These are phyloP conservation scores for Neurospora terricola DNA, from an alignment of 495 filamentous ascomycete species.

Conservation along the genomic window DNA sequence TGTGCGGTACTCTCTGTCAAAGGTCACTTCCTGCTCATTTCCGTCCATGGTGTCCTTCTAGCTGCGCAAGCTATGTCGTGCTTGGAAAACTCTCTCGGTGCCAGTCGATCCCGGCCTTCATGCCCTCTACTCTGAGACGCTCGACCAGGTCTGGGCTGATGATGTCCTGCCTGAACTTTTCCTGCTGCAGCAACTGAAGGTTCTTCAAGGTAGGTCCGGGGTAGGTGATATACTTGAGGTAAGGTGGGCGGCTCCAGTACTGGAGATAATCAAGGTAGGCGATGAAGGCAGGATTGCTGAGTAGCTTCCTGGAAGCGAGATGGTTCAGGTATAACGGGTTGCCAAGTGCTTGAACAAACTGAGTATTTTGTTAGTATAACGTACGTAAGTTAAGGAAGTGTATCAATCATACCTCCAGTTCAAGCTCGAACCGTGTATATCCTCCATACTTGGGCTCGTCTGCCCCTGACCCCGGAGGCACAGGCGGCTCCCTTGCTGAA, in stretches of 20 bases:
- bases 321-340: constrained; percentile 80
- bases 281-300: constrained; percentile 58
- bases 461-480: constrained; percentile 8
- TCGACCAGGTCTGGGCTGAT: constrained; percentile 64
- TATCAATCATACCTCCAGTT: constrained; percentile 49
- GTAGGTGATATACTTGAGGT: constrained; percentile 69
- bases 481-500: constrained; percentile 19
- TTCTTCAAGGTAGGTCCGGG: constrained; percentile 76
- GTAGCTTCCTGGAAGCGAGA: constrained; percentile 56
- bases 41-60: background rate
- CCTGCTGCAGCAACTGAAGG: constrained; percentile 73
- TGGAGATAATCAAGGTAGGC: constrained; percentile 76
- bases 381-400: background rate
- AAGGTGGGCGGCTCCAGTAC: constrained; percentile 77
- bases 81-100: constrained; percentile 26
- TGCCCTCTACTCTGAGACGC: constrained; percentile 48
- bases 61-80: background rate
- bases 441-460: constrained; percentile 49
- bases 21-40: background rate
- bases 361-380: constrained; percentile 4
- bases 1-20: background rate
- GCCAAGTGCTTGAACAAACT: constrained; percentile 81
- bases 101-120: constrained; percentile 39
- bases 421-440: constrained; percentile 62
- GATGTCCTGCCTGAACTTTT: constrained; percentile 73